These are phyloP conservation scores for Ceratobasidium sp. DNA, from an alignment of 1,284 basidiomycete genomes.

Conservation along the genomic window DNA sequence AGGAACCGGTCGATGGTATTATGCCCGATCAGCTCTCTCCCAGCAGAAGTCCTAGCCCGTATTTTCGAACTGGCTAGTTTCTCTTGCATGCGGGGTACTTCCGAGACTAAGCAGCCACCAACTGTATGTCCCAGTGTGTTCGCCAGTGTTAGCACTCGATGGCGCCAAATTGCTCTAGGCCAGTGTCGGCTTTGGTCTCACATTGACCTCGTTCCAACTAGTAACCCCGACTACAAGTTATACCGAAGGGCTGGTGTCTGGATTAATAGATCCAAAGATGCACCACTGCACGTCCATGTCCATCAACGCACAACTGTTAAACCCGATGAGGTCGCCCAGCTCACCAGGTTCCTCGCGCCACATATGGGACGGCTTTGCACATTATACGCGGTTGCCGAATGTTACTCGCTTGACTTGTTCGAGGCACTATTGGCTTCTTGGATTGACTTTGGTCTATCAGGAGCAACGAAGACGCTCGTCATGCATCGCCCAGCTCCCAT, in stretches of 20 bases:
- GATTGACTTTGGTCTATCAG: neutral
- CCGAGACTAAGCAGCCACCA: neutral
- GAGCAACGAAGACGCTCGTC: constrained; percentile 9
- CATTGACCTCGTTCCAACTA: constrained; percentile 11
- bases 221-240: constrained; percentile 1
- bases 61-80: constrained; percentile 9
- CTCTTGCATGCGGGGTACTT: neutral
- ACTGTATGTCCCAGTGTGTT: neutral
- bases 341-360: neutral
- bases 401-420: constrained; percentile 24
- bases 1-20: neutral
- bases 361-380: constrained; percentile 4
- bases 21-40: neutral
- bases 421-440: constrained; percentile 10
- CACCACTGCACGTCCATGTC: constrained; percentile 21
- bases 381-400: neutral
- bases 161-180: neutral
- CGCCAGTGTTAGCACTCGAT: neutral
- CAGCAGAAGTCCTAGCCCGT: neutral
- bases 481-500: constrained; percentile 3
- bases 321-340: constrained; percentile 7
- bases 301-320: constrained; percentile 5
- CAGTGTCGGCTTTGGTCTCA: constrained; percentile 6
- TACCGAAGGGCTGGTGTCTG: constrained; percentile 3
- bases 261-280: neutral